Evolutionary conservation across 2,329 filamentous ascomycete species (phyloP), one percentile per base, ranked within the genome.

Genomic region (Falciphora oryzae): DNA sequence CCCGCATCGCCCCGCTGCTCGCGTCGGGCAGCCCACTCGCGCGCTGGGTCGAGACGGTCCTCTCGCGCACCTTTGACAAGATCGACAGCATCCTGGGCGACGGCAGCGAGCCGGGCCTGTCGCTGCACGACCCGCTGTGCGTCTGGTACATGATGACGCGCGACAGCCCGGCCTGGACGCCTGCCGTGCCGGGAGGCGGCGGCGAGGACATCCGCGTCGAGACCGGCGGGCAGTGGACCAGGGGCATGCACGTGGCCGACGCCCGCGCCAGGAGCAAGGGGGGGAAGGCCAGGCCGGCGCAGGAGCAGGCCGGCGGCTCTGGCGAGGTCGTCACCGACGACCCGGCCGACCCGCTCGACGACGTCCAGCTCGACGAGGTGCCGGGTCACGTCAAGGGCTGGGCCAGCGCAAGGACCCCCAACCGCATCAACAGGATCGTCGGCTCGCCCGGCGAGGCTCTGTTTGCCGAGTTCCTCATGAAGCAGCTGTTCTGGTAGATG

Each of bases 171-270:
- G 76, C 74, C 35, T 90, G 88, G 88, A 83, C 81, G 74, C 73
- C 79, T 22, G 80, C 84, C 1, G 75, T 79, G 18, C 44, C 44
- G 2, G 44, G 18, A 18, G 80, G 83, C 65, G 86, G 81, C 0
- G 53, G 29, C 31, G 90, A 96, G 75, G 95, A 99, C 74, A 89
- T 99, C 65, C 85, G 95, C 27, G 81, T 99, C 57, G 95, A 99
- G 78, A 96, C 93, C 0, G 80, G 85, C 2, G 95, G 94, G 1
- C 95, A 98, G 79, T 99, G 95, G 95, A 96, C 93, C 59, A 83
- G 92, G 65, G 94, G 95, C 1, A 93, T 95, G 88, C 93, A 93
- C 72, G 83, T 98, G 38, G 81, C 93, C 57, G 95, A 99, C 79
- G 83, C 87, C 50, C 84, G 95, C 59, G 77, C 78, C 53, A 78